Base-by-base conservation (phyloP, 768 basidiomycete species). In the Termitomyces sp. region DNA sequence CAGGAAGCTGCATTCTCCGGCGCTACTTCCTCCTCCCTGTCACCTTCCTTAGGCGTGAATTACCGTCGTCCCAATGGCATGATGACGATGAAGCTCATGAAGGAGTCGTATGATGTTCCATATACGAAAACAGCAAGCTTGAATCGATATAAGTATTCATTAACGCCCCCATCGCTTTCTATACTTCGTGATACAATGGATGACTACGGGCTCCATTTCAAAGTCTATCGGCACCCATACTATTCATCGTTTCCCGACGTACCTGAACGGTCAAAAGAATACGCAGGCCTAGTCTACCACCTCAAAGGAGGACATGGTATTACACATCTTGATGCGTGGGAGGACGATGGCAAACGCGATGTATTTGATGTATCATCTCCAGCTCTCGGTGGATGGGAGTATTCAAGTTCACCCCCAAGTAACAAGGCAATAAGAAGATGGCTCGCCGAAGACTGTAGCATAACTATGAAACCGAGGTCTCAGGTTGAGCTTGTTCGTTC, bases 171-270 rank as follows among this genome's bases (percentile, higher is more conserved):
- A 2, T 72, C 81, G 6, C 50, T 74, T 5, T 73, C 77, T 4
- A 74, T 82, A 13, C 72, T 90, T 0, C 57, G 79, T 6, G 68
- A 69, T 7, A 79, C 75, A 49, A 57, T 86, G 14, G 77, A 79
- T 35, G 66, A 69, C 0, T 72, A 82, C 63, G 79, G 77, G 23
- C 69, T 91, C 7, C 81, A 85, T 4, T 73, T 68, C 49, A 85
- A 83, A 63, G 69, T 89, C 26, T 95, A 97, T 71, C 83, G 79
- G 48, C 75, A 82, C n/a, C 91, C 95, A 0, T 88, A 82, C 71
- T 99, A 93, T 68, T 93, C 91, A 6, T 82, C 83, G 53, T 77
- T 79, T 26, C 64, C 65, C 4, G 96, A 98, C 68, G 80, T 87
- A 0, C 88, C 93, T 1, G 78, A 79, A 35, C 72, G 75, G n/a